A percentile compares a stretch with the other conserved stretches of the same genome.
These are phyloP conservation scores for Periglandula ipomoeae DNA, from an alignment of 2,329 filamentous ascomycete genomes.

Conservation along the genomic window DNA sequence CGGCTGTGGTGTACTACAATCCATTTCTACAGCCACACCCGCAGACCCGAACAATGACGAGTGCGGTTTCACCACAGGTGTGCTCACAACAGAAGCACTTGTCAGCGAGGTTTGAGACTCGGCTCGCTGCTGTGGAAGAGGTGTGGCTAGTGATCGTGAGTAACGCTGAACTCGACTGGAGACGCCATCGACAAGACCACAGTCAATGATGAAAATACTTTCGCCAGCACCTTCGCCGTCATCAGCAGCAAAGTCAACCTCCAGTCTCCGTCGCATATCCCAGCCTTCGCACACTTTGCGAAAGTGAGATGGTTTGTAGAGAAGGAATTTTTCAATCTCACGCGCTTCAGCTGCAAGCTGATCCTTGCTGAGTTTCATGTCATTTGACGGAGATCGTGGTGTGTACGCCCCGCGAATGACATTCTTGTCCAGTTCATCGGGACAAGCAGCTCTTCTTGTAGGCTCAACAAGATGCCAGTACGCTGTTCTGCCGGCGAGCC, in stretches of 20 bases:
- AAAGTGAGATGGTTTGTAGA: conserved; percentile 67
- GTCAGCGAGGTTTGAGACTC: conserved; percentile 1
- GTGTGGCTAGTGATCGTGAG: conserved; percentile 23
- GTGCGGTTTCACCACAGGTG: conserved; percentile 5
- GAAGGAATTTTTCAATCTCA: conserved; percentile 71
- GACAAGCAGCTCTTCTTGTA: conserved; percentile 61
- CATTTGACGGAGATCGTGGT: conserved; percentile 66
- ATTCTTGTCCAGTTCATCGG: conserved; percentile 64
- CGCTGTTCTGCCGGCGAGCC: conserved; percentile 69
- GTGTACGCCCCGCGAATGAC: conserved; percentile 67
- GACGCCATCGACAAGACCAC: conserved; percentile 55
- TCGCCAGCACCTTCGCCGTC: conserved; percentile 72
- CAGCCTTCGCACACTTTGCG: conserved; percentile 70
- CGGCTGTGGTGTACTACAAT: conserved; percentile 10
- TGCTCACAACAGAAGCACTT: not conserved
- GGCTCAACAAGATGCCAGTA: conserved; percentile 75
- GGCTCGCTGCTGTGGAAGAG: conserved; percentile 7
- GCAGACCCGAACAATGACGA: conserved; percentile 23
- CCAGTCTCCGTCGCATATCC: conserved; percentile 81
- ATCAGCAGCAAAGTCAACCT: conserved; percentile 82
- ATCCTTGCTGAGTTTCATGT: conserved; percentile 59
- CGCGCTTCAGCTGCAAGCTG: conserved; percentile 68
- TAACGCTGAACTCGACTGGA: conserved; percentile 35
- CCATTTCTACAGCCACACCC: not conserved
- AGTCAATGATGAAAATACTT: conserved; percentile 62